Evolutionary conservation across 805 yeast genomes (phyloP).

Genomic region (Metschnikowia lunata): DNA sequence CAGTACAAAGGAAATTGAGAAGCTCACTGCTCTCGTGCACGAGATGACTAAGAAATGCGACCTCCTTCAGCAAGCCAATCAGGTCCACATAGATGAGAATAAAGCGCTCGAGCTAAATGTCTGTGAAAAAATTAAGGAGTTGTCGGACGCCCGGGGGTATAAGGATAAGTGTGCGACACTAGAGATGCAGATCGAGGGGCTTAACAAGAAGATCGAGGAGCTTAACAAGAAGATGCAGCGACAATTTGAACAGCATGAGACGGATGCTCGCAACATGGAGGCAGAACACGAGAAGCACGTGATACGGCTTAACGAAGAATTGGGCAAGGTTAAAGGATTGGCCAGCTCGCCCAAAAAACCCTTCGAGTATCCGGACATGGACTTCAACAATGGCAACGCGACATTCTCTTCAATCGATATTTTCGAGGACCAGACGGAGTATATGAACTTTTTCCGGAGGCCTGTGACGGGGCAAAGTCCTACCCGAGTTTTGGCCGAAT

Average conservation of each 20-base stretch:
- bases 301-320: slow-evolving; percentile 6
- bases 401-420: slow-evolving; percentile 12
- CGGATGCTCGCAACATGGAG: no score
- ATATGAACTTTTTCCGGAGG: slow-evolving; percentile 6
- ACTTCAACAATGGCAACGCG: slow-evolving; percentile 8
- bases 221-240: no score
- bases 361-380: slow-evolving; percentile 8
- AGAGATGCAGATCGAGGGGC: background rate
- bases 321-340: background rate
- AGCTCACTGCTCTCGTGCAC: background rate
- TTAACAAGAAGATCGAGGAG: slow-evolving; percentile 1
- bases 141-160: background rate
- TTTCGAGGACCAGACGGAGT: slow-evolving; percentile 14
- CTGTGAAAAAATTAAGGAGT: background rate
- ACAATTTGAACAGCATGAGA: no score
- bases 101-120: background rate
- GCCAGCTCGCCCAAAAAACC: background rate
- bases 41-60: slow-evolving; percentile 1
- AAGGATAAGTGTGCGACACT: background rate
- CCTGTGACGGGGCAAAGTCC: slow-evolving; percentile 8
- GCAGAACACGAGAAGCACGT: slow-evolving; percentile 6
- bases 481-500: slow-evolving; percentile 8
- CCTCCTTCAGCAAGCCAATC: background rate
- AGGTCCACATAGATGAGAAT: background rate
- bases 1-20: background rate